Base-by-base conservation (phyloP, 768 basidiomycete species). In the Lyophyllum decastes region DNA sequence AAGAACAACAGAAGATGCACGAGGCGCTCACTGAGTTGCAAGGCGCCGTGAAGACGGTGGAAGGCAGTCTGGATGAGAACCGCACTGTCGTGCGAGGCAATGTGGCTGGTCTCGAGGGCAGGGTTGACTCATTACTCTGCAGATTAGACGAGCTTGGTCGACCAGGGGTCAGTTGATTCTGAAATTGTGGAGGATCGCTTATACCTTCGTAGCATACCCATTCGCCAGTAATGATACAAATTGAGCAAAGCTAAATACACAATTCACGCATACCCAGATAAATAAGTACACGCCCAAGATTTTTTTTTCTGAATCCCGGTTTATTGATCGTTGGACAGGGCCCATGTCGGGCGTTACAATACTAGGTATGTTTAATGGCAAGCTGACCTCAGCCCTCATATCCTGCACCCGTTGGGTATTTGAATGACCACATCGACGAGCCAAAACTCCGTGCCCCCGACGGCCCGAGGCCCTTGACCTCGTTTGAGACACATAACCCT, bases 41-140 rank as follows among this genome's bases (percentile, higher is more conserved):
- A 53, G 76, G 75, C 24, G 90, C 95, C 0, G 79, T 96, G 5
- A 72, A 77, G 17, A 81, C 82, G 19, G 83, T 98, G 6, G 90
- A 96, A 71, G 74, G 73, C 50, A 95, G 92, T 64, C 66, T 98
- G 46, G 79, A 83, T 51, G 87, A 85, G 56, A 96, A 96, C 67
- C 80, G 85, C 53, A 72, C 66, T 4, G 83, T 88, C 14, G 85
- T 93, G 12, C 85, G 84, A 64, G 82, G 81, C 6, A 95, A 98
- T 65, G 86, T 94, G 25, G 71, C 76, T 2, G 86, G 86, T 17
- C 76, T 97, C 2, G 90, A 93, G 57, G 70, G 66, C 26, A 67
- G 83, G 43, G 74, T 84, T 25, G 76, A 79, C 30, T 58, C 51
- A 19, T 56, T 83, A 49, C 67, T 78, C 19, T 70, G 68, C 38